phyloP scores from a whole-genome alignment of 2,329 filamentous ascomycete species.

The Mycocentrospora acerina region DNA sequence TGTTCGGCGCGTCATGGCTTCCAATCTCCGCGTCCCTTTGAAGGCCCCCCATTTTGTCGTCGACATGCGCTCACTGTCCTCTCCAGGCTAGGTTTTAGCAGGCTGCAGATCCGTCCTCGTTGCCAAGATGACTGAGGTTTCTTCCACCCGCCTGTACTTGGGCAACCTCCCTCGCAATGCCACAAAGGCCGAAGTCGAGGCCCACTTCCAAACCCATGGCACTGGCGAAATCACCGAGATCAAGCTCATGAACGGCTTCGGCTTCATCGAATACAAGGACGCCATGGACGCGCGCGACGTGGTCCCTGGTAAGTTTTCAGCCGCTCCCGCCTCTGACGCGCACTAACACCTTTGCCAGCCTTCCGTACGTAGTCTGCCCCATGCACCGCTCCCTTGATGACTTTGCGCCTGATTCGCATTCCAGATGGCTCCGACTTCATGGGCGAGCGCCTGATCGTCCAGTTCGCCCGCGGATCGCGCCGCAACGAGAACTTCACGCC shows the following conservation, averaged over 20 bases:
- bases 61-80: slow-evolving; percentile 36
- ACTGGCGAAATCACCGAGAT: slow-evolving; percentile 98
- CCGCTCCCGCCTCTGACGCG: slow-evolving; percentile 11
- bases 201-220: slow-evolving; percentile 92
- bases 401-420: slow-evolving; percentile 16
- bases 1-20: slow-evolving; percentile 23
- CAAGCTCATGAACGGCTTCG: slow-evolving; percentile 99
- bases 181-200: slow-evolving; percentile 95
- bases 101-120: slow-evolving; percentile 15
- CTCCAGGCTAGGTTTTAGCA: slow-evolving; percentile 34
- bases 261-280: slow-evolving; percentile 99
- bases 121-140: slow-evolving; percentile 75
- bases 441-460: slow-evolving; percentile 94
- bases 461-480: slow-evolving; percentile 90
- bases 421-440: slow-evolving; percentile 96
- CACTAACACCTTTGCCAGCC: slow-evolving; percentile 44
- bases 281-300: slow-evolving; percentile 97
- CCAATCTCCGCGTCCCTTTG: slow-evolving; percentile 22
- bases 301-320: slow-evolving; percentile 77
- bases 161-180: slow-evolving; percentile 96
- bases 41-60: slow-evolving; percentile 25
- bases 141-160: slow-evolving; percentile 91
- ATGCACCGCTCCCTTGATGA: too few relatives aligned
- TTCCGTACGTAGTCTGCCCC: slow-evolving; percentile 55
- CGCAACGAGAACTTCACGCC: slow-evolving; percentile 65